These are phyloP conservation scores for Coniosporium tulheliwenetii DNA, from an alignment of 2,329 filamentous ascomycete genomes.

Conservation along the genomic window DNA sequence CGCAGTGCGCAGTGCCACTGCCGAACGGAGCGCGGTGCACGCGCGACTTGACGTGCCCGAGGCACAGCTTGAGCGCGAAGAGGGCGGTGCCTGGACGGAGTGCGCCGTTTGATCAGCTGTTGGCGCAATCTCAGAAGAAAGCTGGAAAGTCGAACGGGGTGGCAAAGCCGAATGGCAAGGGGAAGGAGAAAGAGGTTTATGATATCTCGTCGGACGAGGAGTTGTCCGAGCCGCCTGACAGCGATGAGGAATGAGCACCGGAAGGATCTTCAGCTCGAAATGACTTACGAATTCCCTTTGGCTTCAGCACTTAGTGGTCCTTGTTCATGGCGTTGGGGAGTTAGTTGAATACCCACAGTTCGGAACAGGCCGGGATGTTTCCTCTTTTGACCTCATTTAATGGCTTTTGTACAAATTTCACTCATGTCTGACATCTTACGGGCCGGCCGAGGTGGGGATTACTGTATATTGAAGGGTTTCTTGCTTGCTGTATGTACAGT, in stretches of 20 bases:
- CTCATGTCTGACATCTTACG: too few relatives aligned
- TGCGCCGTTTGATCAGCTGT: conserved; percentile 77
- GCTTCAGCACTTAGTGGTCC: too few relatives aligned
- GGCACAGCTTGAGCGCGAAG: conserved; percentile 86
- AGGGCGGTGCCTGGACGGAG: conserved; percentile 71
- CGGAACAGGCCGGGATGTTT: too few relatives aligned
- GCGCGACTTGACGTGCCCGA: conserved; percentile 77
- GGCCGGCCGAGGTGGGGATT: too few relatives aligned
- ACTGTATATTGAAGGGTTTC: too few relatives aligned
- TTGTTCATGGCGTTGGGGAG: too few relatives aligned
- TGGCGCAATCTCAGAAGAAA: conserved; percentile 61
- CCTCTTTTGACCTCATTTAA: too few relatives aligned
- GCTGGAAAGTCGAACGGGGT: conserved; percentile 15
- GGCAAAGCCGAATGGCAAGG: conserved; percentile 3
- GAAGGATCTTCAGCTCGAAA: too few relatives aligned
- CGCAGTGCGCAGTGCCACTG: conserved; percentile 76
- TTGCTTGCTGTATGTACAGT: too few relatives aligned
- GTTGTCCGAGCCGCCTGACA: conserved; percentile 9
- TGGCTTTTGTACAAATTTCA: too few relatives aligned
- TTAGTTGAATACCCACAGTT: too few relatives aligned
- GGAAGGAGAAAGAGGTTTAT: conserved; percentile 10
- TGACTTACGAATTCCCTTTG: too few relatives aligned
- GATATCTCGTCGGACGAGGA: conserved; percentile 10
- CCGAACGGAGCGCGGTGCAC: conserved; percentile 77
- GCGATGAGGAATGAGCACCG: not conserved